Evolutionary conservation across 352 stramenopile species (phyloP), one percentile per base, ranked within the genome.

Genomic region (Phytophthora gonapodyides): DNA sequence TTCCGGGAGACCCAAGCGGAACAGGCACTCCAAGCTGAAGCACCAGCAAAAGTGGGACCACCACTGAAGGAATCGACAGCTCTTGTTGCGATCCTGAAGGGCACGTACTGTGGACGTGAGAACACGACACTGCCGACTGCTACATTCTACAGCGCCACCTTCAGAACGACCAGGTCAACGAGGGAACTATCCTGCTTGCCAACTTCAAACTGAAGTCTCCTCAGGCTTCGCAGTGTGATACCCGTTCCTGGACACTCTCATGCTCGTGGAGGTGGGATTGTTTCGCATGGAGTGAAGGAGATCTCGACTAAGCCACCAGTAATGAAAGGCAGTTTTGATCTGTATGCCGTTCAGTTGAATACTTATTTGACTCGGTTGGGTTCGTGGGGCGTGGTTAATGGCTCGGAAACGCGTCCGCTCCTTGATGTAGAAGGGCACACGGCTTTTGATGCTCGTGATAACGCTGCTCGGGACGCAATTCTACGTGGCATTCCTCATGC

Each of bases 81-180:
- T 10, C 51, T 67, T 11, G 49, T 37, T 3, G 27, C 36, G n/a
- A 31, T 35, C 3, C 2, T 34, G 10, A 53, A 62, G 17, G 55
- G 57, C 48, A 51, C 47, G 0, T 64, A 60, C 55, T 49, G 46
- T 8, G 19, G 54, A 7, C 46, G 47, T 0, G 41, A 50, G 15
- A 69, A 59, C 47, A 69, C 30, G 44, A 48, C 33, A 64, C 40
- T 1, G 17, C 46, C 10, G 49, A 66, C 24, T 65, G 62, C 30
- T 57, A 53, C 31, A 54, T 47, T 24, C 21, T 24, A 24, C 21
- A 24, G 21, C 21, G 21, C 21, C 21, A 24, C 21, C 21, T 24
- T 24, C 21, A 24, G 21, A 24, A 24, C 21, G 21, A 3, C 21
- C 21, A 24, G 3, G 21, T 24, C 13, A 70, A 70, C 12, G 34